Evolutionary conservation across 2,329 filamentous ascomycete species (phyloP), one percentile per base, ranked within the genome.

Genomic region (Aspergillus sp.): DNA sequence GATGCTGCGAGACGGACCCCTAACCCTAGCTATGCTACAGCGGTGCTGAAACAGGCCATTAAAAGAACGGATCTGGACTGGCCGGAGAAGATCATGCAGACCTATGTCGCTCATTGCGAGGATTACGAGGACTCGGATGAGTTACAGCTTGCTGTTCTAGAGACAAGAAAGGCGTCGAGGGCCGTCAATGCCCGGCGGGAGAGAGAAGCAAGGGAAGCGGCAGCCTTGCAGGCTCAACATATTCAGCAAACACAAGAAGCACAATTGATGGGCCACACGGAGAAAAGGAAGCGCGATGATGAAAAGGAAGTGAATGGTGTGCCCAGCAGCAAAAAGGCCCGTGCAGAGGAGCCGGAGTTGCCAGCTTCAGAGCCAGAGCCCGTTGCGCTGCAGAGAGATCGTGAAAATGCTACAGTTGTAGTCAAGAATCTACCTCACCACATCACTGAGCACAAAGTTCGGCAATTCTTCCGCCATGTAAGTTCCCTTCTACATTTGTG

Each of bases 381-480:
- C 39, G 54, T 49, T 45, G 62, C 70, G 28, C 65, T 75, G 28
- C 91, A 88, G 64, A 83, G 93, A 43, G 90, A 98, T 65, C 83
- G 93, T 34, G 93, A 98, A 61, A 86, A 97, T 64, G 85, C 89
- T 0, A 90, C 88, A 0, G 77, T 97, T 38, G 80, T 94, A 42
- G 83, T 95, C 4, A 83, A 79, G 40, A 86, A 90, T 53, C 69
- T 98, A 26, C 90, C 93, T 2, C 56, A 63, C 4, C 79, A 85
- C 42, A 79, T 83, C 1, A 82, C 82, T 1, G 82, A 88, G 57
- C 83, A 80, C 9, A 85, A 85, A 55, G 70, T 97, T 10, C 82
- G 86, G 44, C 87, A 95, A 62, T 97, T 95, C 64, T 97, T 98
- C 70, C 85, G 85, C 59, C 88, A 90, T 53, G 70, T 74, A 56